A percentile compares a stretch with the other conserved stretches of the same genome.
These are phyloP conservation scores for Metschnikowia amazonensis DNA, from an alignment of 805 yeast species.

Conservation along the genomic window DNA sequence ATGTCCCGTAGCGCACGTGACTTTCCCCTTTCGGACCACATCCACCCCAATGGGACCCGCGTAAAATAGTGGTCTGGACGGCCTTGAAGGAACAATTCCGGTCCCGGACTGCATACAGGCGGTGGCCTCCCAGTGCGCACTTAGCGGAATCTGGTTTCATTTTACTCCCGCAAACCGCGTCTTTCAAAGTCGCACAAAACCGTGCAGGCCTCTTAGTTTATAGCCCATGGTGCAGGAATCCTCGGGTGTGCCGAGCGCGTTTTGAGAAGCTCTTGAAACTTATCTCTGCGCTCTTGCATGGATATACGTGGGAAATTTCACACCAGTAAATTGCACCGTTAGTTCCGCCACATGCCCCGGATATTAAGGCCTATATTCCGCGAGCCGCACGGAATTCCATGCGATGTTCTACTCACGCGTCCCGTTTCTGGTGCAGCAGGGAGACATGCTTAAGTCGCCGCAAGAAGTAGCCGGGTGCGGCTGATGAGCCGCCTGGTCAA, in stretches of 20 bases:
- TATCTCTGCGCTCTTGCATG: background rate
- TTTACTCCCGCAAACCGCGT: background rate
- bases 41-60: no score
- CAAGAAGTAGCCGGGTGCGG: no score
- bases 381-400: background rate
- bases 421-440: background rate
- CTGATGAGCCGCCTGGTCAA: no score
- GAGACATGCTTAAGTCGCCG: no score
- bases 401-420: background rate
- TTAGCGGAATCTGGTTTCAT: background rate
- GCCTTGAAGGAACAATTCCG: background rate
- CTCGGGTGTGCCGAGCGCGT: constrained; percentile 1
- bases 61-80: background rate
- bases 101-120: background rate
- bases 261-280: background rate
- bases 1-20: no score
- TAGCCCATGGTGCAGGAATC: background rate
- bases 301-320: background rate
- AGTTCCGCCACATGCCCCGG: background rate
- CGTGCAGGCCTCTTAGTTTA: background rate
- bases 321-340: background rate
- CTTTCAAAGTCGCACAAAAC: constrained; percentile 1
- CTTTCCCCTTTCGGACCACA: no score
- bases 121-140: background rate
- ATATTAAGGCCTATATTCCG: background rate